These are phyloP conservation scores for Xylaria sp. DNA, from an alignment of 2,329 filamentous ascomycete species.

Conservation along the genomic window DNA sequence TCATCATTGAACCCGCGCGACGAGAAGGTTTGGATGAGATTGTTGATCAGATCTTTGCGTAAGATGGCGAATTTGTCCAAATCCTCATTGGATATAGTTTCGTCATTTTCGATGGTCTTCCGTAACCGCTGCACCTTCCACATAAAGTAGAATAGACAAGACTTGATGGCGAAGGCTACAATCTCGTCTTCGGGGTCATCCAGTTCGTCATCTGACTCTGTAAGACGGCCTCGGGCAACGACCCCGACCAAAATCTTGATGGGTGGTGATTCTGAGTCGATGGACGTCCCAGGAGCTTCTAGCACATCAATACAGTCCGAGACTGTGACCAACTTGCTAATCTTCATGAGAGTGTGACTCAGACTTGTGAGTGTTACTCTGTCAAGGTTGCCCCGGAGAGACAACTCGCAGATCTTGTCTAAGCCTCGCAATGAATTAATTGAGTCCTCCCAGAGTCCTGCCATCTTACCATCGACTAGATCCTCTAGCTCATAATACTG, in stretches of 20 bases:
- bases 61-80: constrained; percentile 69
- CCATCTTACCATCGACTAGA: constrained; percentile 81
- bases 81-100: constrained; percentile 65
- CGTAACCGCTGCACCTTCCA: constrained; percentile 81
- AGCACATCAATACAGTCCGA: constrained; percentile 81
- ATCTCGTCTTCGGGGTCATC: constrained; percentile 84
- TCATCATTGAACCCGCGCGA: constrained; percentile 78
- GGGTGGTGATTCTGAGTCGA: constrained; percentile 61
- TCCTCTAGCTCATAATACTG: constrained; percentile 91
- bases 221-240: constrained; percentile 77
- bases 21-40: constrained; percentile 75
- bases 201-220: constrained; percentile 74
- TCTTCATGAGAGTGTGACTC: constrained; percentile 78
- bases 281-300: constrained; percentile 68
- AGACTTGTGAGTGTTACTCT: constrained; percentile 74
- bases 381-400: constrained; percentile 74
- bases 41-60: constrained; percentile 67
- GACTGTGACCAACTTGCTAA: constrained; percentile 82
- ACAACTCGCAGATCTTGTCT: constrained; percentile 77
- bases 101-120: constrained; percentile 65
- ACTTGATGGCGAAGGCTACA: constrained; percentile 78
- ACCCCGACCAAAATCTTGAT: constrained; percentile 79
- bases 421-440: constrained; percentile 78
- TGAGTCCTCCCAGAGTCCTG: constrained; percentile 86
- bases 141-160: constrained; percentile 90